Percentiles rank a stretch among this genome's conserved stretches.
These are phyloP conservation scores for Plectranthus barbatus DNA, from an alignment of 257 asterid genomes.

Conservation along the genomic window DNA sequence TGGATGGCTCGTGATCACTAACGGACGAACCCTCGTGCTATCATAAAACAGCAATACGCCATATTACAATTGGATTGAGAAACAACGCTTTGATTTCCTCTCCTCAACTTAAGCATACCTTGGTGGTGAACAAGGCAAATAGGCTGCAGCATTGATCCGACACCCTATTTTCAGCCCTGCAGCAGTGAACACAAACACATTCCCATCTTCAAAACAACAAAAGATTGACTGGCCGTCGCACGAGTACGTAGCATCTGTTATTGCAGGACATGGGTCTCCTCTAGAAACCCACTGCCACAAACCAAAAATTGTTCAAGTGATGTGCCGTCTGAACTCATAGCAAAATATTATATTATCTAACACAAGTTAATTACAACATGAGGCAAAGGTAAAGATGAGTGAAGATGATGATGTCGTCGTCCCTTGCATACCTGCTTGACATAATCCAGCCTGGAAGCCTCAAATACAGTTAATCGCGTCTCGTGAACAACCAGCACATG, in stretches of 20 bases:
- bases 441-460: constrained; percentile 49
- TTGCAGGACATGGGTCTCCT: constrained; percentile 29
- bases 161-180: constrained; percentile 41
- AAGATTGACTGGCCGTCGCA: constrained; percentile 55
- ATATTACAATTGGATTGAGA: not conserved
- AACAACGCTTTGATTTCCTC: not conserved
- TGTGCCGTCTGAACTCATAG: too few species aligned
- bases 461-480: constrained; percentile 46
- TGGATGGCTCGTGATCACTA: constrained; percentile 57
- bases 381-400: not conserved
- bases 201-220: constrained; percentile 44
- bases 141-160: constrained; percentile 42
- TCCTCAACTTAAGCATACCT: constrained; percentile 16
- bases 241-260: constrained; percentile 63
- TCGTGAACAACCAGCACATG: constrained; percentile 58
- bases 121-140: constrained; percentile 40
- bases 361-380: not conserved
- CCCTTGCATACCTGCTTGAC: constrained; percentile 39
- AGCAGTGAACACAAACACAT: constrained; percentile 35
- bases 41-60: not conserved
- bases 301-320: not conserved
- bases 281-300: constrained; percentile 48
- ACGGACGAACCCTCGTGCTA: constrained; percentile 46
- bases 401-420: not conserved
- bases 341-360: not conserved